Conservation (phyloP, 768 basidiomycete genomes). For the Nidularia pulvinata region DNA sequence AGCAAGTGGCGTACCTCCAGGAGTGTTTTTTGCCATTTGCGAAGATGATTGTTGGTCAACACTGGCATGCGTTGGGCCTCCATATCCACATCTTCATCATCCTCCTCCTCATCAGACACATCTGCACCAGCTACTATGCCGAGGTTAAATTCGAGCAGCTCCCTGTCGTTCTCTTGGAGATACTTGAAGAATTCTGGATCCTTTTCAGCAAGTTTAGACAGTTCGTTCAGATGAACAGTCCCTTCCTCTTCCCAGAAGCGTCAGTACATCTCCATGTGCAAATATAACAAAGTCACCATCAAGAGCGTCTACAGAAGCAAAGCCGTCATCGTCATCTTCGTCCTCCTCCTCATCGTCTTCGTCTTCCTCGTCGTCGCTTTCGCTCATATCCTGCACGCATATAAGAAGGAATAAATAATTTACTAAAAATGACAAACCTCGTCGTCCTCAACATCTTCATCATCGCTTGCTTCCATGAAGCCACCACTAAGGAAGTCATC, state of each 20-base stretch:
- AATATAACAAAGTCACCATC: constrained; percentile 36
- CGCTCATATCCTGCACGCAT: no score
- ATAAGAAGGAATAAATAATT: no score
- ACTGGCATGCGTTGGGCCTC: not conserved
- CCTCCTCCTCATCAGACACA: constrained; percentile 48
- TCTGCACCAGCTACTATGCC: constrained; percentile 33
- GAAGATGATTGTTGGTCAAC: not conserved
- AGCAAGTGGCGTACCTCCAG: not conserved
- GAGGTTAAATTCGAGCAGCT: constrained; percentile 81
- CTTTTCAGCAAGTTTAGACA: constrained; percentile 89
- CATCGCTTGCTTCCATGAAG: constrained; percentile 69
- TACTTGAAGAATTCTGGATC: constrained; percentile 99
- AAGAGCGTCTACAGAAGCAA: constrained; percentile 78
- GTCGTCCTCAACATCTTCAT: constrained; percentile 35
- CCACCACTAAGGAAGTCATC: constrained; percentile 74
- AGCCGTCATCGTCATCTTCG: constrained; percentile 53
- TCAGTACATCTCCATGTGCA: not conserved
- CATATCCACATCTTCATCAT: constrained; percentile 37
- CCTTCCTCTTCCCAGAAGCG: constrained; percentile 57
- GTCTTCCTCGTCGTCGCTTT: constrained; percentile 15
- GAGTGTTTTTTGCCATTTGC: not conserved
- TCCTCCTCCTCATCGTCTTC: constrained; percentile 13
- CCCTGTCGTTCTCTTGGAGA: constrained; percentile 92
- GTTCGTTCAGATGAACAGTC: constrained; percentile 71
- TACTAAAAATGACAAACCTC: constrained; percentile 7